phyloP scores from a whole-genome alignment of 2,329 filamentous ascomycete genomes.

The Neopestalotiopsis sp. region DNA sequence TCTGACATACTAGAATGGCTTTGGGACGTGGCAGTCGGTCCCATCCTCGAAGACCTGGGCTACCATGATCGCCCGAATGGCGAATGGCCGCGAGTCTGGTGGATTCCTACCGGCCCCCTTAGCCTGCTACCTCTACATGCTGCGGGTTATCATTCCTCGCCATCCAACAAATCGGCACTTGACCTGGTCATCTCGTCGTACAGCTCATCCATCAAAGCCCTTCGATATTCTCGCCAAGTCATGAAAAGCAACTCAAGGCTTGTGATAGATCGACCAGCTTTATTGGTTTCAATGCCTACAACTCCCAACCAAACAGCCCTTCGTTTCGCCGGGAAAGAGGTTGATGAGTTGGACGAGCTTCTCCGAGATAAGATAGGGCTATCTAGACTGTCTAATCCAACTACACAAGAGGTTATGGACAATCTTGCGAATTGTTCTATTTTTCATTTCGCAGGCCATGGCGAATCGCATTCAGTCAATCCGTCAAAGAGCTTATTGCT shows the following conservation, averaged over 20 bases:
- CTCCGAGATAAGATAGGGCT: no score
- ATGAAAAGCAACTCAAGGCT: no score
- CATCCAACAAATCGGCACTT: not conserved
- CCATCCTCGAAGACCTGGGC: not conserved
- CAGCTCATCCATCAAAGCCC: conserved; percentile 37
- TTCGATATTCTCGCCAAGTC: conserved; percentile 19
- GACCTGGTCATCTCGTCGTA: conserved; percentile 42
- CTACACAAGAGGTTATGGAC: conserved; percentile 14
- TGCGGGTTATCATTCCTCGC: not conserved
- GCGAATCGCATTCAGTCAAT: conserved; percentile 29
- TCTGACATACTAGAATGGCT: not conserved
- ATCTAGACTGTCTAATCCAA: no score
- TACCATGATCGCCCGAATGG: not conserved
- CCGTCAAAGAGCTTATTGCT: conserved; percentile 38
- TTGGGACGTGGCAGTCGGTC: not conserved
- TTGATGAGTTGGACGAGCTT: conserved; percentile 26
- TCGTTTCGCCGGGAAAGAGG: not conserved
- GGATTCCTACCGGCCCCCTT: not conserved
- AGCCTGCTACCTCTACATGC: not conserved
- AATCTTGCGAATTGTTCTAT: conserved; percentile 29
- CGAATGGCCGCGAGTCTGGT: not conserved
- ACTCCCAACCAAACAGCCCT: not conserved
- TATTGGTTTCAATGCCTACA: no score
- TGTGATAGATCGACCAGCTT: no score
- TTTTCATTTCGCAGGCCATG: conserved; percentile 50